phyloP scores from a whole-genome alignment of 257 asterid genomes.

The Solanum gandarillasii region DNA sequence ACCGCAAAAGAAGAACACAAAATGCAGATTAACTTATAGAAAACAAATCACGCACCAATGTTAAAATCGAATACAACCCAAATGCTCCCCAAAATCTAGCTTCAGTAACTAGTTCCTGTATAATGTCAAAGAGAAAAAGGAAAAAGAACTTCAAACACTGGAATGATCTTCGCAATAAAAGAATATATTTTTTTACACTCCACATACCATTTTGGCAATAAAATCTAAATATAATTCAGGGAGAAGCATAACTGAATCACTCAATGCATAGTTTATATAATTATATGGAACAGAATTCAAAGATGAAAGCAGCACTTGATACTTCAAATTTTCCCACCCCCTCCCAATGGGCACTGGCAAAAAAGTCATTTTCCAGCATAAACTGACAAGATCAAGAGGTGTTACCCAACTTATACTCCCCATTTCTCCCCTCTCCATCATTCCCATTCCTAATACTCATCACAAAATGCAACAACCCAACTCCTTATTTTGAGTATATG shows the following conservation, averaged over 20 bases:
- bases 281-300: neutral
- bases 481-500: neutral
- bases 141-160: neutral
- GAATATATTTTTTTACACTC: neutral
- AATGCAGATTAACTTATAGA: neutral
- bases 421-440: neutral
- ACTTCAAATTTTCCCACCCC: neutral
- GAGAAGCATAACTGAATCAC: neutral
- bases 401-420: neutral
- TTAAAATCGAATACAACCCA: constrained; percentile 74
- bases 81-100: constrained; percentile 99
- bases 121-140: neutral
- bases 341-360: neutral
- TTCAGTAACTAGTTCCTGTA: constrained; percentile 73
- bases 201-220: neutral
- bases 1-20: neutral
- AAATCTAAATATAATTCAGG: neutral
- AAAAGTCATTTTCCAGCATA: neutral
- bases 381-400: neutral
- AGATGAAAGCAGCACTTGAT: neutral
- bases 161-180: neutral
- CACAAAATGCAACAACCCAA: neutral
- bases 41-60: constrained; percentile 47
- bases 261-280: neutral
- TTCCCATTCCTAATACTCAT: neutral